Percentiles rank a stretch among this genome's conserved stretches.
These are phyloP conservation scores for Leptodontidium sp. DNA, from an alignment of 2,329 filamentous ascomycete genomes.

Conservation along the genomic window DNA sequence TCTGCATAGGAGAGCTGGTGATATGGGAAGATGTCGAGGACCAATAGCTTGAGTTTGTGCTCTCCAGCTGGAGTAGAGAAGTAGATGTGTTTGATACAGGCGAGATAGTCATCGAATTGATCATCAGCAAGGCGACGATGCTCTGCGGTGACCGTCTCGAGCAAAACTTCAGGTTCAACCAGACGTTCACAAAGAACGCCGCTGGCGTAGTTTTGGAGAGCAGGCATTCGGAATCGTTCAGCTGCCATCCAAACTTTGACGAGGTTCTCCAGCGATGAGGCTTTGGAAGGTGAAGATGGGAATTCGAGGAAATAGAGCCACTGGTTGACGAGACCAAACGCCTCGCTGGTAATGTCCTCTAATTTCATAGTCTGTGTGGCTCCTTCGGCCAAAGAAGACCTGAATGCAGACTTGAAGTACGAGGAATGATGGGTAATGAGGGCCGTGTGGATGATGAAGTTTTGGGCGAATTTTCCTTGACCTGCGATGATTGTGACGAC, in stretches of 20 bases:
- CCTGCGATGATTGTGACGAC: conserved; percentile 16
- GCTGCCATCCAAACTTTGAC: background rate
- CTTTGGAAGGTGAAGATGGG: background rate
- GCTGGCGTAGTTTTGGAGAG: background rate
- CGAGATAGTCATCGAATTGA: background rate
- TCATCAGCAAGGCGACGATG: background rate
- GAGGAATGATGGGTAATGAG: conserved; percentile 13
- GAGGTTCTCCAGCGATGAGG: background rate
- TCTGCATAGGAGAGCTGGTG: background rate
- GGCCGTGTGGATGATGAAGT: conserved; percentile 3
- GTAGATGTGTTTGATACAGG: conserved; percentile 10
- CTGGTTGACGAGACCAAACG: conserved; percentile 5
- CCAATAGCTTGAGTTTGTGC: background rate
- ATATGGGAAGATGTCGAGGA: conserved; percentile 11
- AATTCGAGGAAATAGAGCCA: conserved; percentile 9
- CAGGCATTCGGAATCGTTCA: background rate
- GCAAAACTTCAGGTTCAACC: background rate
- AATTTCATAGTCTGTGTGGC: background rate
- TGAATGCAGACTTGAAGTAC: background rate
- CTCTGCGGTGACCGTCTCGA: background rate
- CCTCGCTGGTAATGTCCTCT: background rate
- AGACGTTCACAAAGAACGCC: background rate
- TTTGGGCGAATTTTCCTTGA: background rate
- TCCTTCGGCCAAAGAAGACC: background rate
- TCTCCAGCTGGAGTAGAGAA: conserved; percentile 11